phyloP scores from a whole-genome alignment of 768 basidiomycete species.

The Phylloporus rhodoxanthus region DNA sequence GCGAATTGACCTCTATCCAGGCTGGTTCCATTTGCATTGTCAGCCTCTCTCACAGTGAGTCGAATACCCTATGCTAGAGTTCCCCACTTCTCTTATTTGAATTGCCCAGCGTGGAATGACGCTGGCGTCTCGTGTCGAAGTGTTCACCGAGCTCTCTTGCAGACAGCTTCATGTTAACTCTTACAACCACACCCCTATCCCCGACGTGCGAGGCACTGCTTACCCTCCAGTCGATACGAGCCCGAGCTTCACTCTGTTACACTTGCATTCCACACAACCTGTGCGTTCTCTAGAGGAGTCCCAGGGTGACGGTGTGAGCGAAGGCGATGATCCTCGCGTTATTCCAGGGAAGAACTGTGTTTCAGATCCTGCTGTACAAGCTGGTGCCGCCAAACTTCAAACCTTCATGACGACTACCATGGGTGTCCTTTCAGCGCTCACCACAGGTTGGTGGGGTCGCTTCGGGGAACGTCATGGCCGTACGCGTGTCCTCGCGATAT shows the following conservation, averaged over 20 bases:
- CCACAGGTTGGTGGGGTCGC: slow-evolving; percentile 84
- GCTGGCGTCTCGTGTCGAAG: slow-evolving; percentile 70
- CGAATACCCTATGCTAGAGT: neutral
- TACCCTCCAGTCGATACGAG: slow-evolving; percentile 3
- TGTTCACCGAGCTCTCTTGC: slow-evolving; percentile 75
- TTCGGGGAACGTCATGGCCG: slow-evolving; percentile 73
- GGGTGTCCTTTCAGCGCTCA: slow-evolving; percentile 74
- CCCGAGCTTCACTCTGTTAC: slow-evolving; percentile 8
- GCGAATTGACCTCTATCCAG: slow-evolving; percentile 32
- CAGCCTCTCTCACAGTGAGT: slow-evolving; percentile 61
- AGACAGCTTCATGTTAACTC: slow-evolving; percentile 45
- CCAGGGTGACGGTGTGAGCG: slow-evolving; percentile 25
- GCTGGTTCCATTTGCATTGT: slow-evolving; percentile 67
- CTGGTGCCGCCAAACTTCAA: slow-evolving; percentile 68
- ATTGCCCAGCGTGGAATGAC: slow-evolving; percentile 67
- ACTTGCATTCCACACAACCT: slow-evolving; percentile 7
- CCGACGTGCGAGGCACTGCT: neutral
- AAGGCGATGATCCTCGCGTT: slow-evolving; percentile 36
- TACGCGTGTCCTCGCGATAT: slow-evolving; percentile 62
- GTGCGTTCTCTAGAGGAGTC: slow-evolving; percentile 10
- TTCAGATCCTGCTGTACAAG: slow-evolving; percentile 53
- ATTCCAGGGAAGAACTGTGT: slow-evolving; percentile 36
- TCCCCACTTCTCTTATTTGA: neutral
- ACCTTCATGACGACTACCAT: slow-evolving; percentile 70
- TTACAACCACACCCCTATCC: slow-evolving; percentile 28